phyloP scores from a whole-genome alignment of 1,284 basidiomycete genomes.

The Apiotrichum sp. region DNA sequence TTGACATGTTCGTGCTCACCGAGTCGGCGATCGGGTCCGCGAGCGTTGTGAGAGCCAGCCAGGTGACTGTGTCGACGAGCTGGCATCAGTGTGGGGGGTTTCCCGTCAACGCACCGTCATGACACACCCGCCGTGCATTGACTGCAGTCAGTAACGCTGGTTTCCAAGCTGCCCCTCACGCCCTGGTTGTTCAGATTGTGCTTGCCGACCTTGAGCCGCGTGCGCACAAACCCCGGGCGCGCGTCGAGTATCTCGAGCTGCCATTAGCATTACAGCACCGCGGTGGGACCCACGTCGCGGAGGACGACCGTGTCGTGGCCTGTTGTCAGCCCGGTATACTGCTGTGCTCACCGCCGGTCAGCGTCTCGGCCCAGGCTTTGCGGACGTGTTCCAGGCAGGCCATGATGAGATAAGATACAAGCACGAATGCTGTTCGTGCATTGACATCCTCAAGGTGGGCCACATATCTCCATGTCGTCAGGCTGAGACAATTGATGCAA shows the following conservation, averaged over 20 bases:
- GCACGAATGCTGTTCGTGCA: too few relatives aligned
- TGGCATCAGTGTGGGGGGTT: neutral
- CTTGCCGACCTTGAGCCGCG: slow-evolving; percentile 2
- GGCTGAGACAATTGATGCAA: too few relatives aligned
- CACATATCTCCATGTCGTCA: too few relatives aligned
- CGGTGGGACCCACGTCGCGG: neutral
- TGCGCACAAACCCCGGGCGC: slow-evolving; percentile 8
- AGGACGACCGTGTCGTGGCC: slow-evolving; percentile 10
- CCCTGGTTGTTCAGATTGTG: slow-evolving; percentile 12
- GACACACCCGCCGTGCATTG: slow-evolving; percentile 10
- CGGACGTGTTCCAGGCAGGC: slow-evolving; percentile 12
- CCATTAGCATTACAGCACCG: neutral
- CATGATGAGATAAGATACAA: neutral
- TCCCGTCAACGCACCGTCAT: slow-evolving; percentile 5
- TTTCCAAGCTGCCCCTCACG: neutral
- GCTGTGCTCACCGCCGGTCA: neutral
- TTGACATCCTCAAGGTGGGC: too few relatives aligned
- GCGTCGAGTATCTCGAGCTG: slow-evolving; percentile 16
- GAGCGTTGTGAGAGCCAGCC: slow-evolving; percentile 10
- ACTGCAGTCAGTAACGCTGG: neutral
- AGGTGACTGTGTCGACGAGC: slow-evolving; percentile 15
- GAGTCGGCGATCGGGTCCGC: slow-evolving; percentile 4
- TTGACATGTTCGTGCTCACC: slow-evolving; percentile 12
- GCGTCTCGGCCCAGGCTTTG: slow-evolving; percentile 5
- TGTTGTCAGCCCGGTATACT: neutral